Evolutionary conservation across 352 stramenopile species (phyloP), one percentile per base, ranked within the genome.

Genomic region (Globisporangium mamillatum): DNA sequence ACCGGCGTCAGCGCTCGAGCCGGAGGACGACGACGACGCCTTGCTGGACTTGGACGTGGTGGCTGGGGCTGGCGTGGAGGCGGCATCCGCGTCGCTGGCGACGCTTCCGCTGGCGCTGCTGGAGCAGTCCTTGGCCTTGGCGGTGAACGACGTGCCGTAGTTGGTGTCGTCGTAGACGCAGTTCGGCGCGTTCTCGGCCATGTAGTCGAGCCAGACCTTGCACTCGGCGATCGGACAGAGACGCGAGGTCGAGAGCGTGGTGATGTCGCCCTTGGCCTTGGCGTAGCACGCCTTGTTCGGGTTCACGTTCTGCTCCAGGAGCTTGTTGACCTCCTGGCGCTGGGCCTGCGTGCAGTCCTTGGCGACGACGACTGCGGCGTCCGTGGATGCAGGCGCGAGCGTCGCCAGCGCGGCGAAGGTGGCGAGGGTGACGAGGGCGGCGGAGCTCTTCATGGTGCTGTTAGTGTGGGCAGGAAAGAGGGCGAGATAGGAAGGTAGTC

Each of bases 151-250:
- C 14, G 57, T 69, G 27, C 75, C 74, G 69, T 86, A 90, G 75
- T 91, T 89, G 62, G 71, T 81, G 69, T 81, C 80, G 61, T 89
- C 82, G 65, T 85, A 91, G 64, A 88, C 76, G 76, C 78, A 91
- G 68, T 86, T 63, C 0, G 84, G 84, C 20, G 75, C 60, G 27
- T 83, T 81, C 44, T 73, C 48, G 18, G 78, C 76, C 79, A 91
- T 81, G 60, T 89, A 84, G n/a, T 74, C 50, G 38, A 92, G 64
- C 81, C 82, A 91, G 20, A 56, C 60, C 22, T 64, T 67, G 69
- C 82, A 92, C 63, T 82, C 76, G 9, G 75, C 54, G 55, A 89
- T 66, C 48, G 81, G 72, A 34, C 84, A 91, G 34, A 92, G 69
- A 2, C 74, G 71, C 72, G 70, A 89, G 36, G 82, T 88, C 25